phyloP scores from a whole-genome alignment of 2,329 filamentous ascomycete genomes.

The Penicillium sp. region DNA sequence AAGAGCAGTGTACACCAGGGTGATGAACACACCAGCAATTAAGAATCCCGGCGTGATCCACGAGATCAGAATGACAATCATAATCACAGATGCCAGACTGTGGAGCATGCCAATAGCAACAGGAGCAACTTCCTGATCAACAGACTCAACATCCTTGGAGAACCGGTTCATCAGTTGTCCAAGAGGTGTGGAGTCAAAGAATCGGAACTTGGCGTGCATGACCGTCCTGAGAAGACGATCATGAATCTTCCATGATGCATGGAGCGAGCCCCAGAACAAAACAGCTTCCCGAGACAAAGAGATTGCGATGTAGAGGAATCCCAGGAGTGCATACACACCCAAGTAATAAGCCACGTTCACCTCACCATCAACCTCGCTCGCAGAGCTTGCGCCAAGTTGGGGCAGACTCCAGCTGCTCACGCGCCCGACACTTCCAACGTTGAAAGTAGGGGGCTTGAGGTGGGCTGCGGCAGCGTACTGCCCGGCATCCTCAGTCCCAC shows the following conservation, averaged over 20 bases:
- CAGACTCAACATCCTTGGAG: constrained; percentile 91
- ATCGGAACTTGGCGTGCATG: constrained; percentile 89
- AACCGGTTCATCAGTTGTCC: constrained; percentile 98
- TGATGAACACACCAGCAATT: constrained; percentile 82
- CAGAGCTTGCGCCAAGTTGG: constrained; percentile 28
- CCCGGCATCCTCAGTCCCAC: constrained; percentile 30
- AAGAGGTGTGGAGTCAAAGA: constrained; percentile 94
- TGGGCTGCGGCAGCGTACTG: constrained; percentile 44
- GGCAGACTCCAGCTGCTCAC: constrained; percentile 32
- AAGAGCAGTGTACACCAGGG: constrained; percentile 74
- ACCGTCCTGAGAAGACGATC: constrained; percentile 73
- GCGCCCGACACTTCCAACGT: constrained; percentile 38
- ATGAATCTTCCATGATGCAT: constrained; percentile 83
- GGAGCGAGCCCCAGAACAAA: constrained; percentile 87
- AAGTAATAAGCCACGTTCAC: constrained; percentile 86
- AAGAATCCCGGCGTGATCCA: constrained; percentile 88
- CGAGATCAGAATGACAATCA: constrained; percentile 84
- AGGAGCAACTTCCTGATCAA: constrained; percentile 94
- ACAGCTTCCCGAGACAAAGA: constrained; percentile 82
- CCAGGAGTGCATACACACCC: constrained; percentile 75
- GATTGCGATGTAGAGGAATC: constrained; percentile 72
- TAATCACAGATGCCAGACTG: constrained; percentile 68
- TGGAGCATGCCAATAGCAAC: constrained; percentile 76
- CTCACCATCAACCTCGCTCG: constrained; percentile 38
- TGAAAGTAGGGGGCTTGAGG: constrained; percentile 40